phyloP scores from a whole-genome alignment of 345 rosid species.

The Brassica carinata region DNA sequence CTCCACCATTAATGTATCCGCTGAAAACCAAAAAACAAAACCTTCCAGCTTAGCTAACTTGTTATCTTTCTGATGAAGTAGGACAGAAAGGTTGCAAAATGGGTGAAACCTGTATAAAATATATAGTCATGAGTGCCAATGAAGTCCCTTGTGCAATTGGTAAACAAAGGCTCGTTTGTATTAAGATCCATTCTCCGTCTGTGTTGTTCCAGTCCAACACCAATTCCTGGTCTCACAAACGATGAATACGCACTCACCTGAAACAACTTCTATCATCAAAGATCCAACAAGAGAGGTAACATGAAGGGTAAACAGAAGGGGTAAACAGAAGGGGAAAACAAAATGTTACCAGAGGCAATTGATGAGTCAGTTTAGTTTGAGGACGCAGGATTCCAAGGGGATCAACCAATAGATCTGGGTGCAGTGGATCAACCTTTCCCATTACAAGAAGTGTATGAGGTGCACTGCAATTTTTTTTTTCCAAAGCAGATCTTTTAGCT shows the following conservation, averaged over 20 bases:
- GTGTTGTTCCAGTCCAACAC: conserved; percentile 67
- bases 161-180: conserved; percentile 93
- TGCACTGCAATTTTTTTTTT: conserved; percentile 54
- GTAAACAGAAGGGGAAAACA: conserved; percentile 3
- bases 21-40: conserved; percentile 47
- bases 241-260: conserved; percentile 99
- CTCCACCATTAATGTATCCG: conserved; percentile 90
- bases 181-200: conserved; percentile 83
- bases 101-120: conserved; percentile 84
- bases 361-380: conserved; percentile 83
- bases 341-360: conserved; percentile 78
- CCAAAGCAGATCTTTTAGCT: not conserved
- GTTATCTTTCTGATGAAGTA: not conserved
- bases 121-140: conserved; percentile 93
- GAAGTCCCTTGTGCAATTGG: conserved; percentile 94
- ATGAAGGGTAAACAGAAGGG: not conserved
- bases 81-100: not conserved
- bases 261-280: conserved; percentile 20
- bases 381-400: conserved; percentile 92
- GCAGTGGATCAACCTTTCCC: conserved; percentile 85
- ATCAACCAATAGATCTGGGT: conserved; percentile 80
- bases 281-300: not conserved
- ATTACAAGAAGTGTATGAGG: conserved; percentile 93
- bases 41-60: not conserved
- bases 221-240: conserved; percentile 68